Conservation (phyloP, 345 rosid species). For the Leavenworthia alabamica region DNA sequence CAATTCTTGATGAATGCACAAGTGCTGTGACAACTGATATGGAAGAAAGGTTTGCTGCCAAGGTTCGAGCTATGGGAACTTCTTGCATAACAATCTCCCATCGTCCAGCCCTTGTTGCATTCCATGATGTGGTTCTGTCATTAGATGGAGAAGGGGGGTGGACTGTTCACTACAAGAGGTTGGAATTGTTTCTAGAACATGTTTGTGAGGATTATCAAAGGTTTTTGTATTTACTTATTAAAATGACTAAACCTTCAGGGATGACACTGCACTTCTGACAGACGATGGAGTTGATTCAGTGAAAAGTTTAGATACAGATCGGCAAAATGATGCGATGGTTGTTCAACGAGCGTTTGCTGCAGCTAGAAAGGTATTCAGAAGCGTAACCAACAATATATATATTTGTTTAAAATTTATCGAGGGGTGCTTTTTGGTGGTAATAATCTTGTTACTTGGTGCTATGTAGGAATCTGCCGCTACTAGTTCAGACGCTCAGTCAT, state of each 20-base stretch:
- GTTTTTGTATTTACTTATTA: slow-evolving; percentile 3
- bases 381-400: background rate
- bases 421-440: slow-evolving; percentile 1
- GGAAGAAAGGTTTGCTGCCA: slow-evolving; percentile 97
- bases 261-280: slow-evolving; percentile 41
- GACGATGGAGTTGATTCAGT: slow-evolving; percentile 40
- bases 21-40: slow-evolving; percentile 99
- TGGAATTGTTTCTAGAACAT: slow-evolving; percentile 15
- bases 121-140: slow-evolving; percentile 91
- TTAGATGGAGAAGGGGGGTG: slow-evolving; percentile 98
- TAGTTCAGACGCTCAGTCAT: slow-evolving; percentile 53
- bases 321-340: slow-evolving; percentile 76
- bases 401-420: background rate
- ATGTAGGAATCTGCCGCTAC: slow-evolving; percentile 51
- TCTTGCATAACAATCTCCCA: slow-evolving; percentile 99
- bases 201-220: slow-evolving; percentile 5
- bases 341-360: slow-evolving; percentile 87
- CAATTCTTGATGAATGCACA: slow-evolving; percentile 99
- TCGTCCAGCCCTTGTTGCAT: slow-evolving; percentile 96
- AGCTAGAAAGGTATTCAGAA: slow-evolving; percentile 46
- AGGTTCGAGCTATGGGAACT: slow-evolving; percentile 98
- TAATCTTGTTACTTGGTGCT: slow-evolving; percentile 17
- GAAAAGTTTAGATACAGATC: slow-evolving; percentile 49
- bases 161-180: slow-evolving; percentile 82
- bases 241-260: slow-evolving; percentile 46